These are phyloP conservation scores for Benincasa hispida DNA, from an alignment of 306 rosid genomes.

Conservation along the genomic window DNA sequence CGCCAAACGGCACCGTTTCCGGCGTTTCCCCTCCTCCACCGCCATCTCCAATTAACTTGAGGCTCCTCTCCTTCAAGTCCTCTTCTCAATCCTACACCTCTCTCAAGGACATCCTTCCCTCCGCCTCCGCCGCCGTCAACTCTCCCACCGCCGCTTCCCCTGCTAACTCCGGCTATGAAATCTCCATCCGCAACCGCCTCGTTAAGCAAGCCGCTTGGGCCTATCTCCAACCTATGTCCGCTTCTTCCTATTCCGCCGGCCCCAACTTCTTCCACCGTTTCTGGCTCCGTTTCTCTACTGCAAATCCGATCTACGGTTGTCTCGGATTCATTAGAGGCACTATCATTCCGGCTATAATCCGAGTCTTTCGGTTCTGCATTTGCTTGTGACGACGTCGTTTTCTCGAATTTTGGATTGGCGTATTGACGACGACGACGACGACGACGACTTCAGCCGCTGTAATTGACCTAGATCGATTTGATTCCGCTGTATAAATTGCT, in stretches of 20 bases:
- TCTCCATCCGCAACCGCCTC: constrained; percentile 54
- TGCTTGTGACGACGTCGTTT: background rate
- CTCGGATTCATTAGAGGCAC: constrained; percentile 8
- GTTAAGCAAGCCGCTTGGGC: constrained; percentile 99
- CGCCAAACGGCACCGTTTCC: constrained; percentile 12
- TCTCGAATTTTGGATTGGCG: background rate
- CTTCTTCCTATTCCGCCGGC: constrained; percentile 29
- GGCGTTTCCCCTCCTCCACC: constrained; percentile 8
- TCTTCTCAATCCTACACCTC: constrained; percentile 28
- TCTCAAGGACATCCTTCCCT: constrained; percentile 49
- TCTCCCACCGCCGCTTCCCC: constrained; percentile 13
- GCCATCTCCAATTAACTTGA: constrained; percentile 9
- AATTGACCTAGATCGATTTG: background rate
- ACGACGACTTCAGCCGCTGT: background rate
- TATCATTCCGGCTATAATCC: constrained; percentile 16
- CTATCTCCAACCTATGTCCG: constrained; percentile 83
- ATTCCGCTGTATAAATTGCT: background rate
- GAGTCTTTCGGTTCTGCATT: constrained; percentile 4
- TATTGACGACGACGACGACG: background rate
- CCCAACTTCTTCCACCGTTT: constrained; percentile 12
- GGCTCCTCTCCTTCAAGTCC: constrained; percentile 15
- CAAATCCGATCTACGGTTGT: constrained; percentile 8
- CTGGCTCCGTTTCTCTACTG: constrained; percentile 15
- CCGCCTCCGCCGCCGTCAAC: background rate
- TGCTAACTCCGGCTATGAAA: constrained; percentile 29